phyloP scores from a whole-genome alignment of 1,284 basidiomycete genomes.

The Leccinum huronense region DNA sequence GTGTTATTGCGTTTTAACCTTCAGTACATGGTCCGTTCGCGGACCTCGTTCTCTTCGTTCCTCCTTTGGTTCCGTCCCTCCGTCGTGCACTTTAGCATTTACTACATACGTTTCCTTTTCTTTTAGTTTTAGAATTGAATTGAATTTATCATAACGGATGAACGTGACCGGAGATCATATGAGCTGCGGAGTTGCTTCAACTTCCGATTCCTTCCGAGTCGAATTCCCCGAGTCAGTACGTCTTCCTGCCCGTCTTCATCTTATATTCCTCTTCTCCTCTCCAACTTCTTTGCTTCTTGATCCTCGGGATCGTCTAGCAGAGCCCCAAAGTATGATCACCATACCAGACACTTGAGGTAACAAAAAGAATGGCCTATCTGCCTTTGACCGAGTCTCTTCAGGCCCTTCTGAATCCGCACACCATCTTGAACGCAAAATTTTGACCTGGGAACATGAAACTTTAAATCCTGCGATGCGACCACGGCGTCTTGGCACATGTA shows the following conservation, averaged over 20 bases:
- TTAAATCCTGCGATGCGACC: background rate
- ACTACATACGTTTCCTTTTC: background rate
- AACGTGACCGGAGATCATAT: conserved; percentile 13
- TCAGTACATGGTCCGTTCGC: background rate
- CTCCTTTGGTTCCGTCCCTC: background rate
- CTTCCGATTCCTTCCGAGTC: background rate
- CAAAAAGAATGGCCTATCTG: background rate
- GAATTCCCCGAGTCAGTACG: background rate
- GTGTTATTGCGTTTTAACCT: conserved; percentile 3
- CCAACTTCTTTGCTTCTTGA: conserved; percentile 1
- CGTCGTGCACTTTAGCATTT: background rate
- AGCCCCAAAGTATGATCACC: background rate
- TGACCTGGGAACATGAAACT: background rate
- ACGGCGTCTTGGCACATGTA: background rate
- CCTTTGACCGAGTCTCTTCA: background rate
- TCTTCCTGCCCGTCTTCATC: background rate
- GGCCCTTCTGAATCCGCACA: background rate
- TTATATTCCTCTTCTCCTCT: background rate
- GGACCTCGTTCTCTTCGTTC: background rate
- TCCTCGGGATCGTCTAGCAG: conserved; percentile 4
- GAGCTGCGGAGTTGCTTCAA: background rate
- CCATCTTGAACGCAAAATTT: background rate
- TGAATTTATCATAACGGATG: conserved; percentile 13
- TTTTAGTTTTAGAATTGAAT: conserved; percentile 1
- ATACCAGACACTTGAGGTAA: background rate